These are phyloP conservation scores for Starmerella roubikii DNA, from an alignment of 805 yeast genomes.

Conservation along the genomic window DNA sequence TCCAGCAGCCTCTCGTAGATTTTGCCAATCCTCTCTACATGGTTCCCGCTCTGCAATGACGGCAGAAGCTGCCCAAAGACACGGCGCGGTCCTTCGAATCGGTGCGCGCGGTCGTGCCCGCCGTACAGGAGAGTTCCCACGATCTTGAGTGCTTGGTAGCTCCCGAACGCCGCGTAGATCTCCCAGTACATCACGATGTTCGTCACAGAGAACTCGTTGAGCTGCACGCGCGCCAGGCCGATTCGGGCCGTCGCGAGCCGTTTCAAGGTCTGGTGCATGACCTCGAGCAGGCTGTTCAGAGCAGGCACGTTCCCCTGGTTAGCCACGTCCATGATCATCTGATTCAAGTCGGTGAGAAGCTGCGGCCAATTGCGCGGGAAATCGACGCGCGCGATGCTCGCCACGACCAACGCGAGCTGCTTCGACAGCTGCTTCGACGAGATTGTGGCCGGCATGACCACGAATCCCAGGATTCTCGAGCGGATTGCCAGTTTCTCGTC, in stretches of 20 bases:
- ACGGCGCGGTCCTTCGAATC: slow-evolving; percentile 42
- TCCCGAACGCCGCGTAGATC: slow-evolving; percentile 2
- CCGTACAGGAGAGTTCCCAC: slow-evolving; percentile 60
- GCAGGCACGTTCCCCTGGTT: slow-evolving; percentile 25
- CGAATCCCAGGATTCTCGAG: slow-evolving; percentile 3
- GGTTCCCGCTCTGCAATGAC: slow-evolving; percentile 35
- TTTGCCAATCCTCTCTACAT: slow-evolving; percentile 59
- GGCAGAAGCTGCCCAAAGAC: slow-evolving; percentile 55
- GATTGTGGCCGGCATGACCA: slow-evolving; percentile 35
- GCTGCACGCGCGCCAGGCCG: slow-evolving; percentile 44
- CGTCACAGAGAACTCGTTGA: slow-evolving; percentile 22
- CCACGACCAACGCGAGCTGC: slow-evolving; percentile 75
- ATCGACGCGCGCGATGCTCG: slow-evolving; percentile 67
- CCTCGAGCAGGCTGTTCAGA: slow-evolving; percentile 49
- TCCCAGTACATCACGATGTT: slow-evolving; percentile 7
- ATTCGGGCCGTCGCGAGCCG: slow-evolving; percentile 60
- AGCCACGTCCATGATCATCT: slow-evolving; percentile 3
- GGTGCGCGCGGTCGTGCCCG: slow-evolving; percentile 60
- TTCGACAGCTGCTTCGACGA: slow-evolving; percentile 42
- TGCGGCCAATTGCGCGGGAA: slow-evolving; percentile 82
- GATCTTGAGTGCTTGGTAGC: slow-evolving; percentile 58
- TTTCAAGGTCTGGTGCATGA: slow-evolving; percentile 68
- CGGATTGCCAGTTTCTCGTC: slow-evolving; percentile 55
- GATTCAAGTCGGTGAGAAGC: slow-evolving; percentile 46
- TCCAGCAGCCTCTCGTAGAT: slow-evolving; percentile 47